Conservation (phyloP, 495 filamentous ascomycete species). For the Lophium mytilinum region DNA sequence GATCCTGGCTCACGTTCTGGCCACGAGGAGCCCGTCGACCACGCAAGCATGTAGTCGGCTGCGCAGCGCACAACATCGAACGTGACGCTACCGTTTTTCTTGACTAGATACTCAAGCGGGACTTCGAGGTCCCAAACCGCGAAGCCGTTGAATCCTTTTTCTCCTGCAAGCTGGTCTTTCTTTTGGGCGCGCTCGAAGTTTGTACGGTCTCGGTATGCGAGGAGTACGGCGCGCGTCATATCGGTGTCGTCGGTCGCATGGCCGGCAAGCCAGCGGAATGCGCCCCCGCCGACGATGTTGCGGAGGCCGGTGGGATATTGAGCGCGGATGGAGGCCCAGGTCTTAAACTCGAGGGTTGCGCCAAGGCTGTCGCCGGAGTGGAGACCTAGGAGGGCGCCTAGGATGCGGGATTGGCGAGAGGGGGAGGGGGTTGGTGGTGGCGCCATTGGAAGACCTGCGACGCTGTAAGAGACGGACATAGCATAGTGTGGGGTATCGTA, state of each 20-base stretch:
- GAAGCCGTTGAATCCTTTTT: not conserved
- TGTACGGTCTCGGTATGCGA: constrained; percentile 12
- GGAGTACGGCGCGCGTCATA: constrained; percentile 17
- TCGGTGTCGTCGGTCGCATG: constrained; percentile 23
- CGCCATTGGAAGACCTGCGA: not conserved
- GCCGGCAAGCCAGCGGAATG: constrained; percentile 15
- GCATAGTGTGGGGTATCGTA: too few relatives aligned
- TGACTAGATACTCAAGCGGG: not conserved
- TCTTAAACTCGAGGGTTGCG: constrained; percentile 16
- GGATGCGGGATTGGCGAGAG: not conserved
- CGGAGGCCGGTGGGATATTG: constrained; percentile 13
- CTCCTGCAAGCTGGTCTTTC: too few relatives aligned
- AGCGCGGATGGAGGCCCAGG: not conserved
- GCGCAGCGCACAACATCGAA: constrained; percentile 12
- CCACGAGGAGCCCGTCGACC: constrained; percentile 9
- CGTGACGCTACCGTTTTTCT: not conserved
- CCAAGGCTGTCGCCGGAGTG: not conserved
- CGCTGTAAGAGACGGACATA: too few relatives aligned
- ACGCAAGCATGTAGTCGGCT: constrained; percentile 12
- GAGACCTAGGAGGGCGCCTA: not conserved
- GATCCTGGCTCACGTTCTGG: constrained; percentile 10
- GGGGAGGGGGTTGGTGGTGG: not conserved
- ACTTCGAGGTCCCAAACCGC: not conserved
- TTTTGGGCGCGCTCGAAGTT: too few relatives aligned
- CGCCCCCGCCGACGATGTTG: constrained; percentile 14